Evolutionary conservation across 768 basidiomycete genomes (phyloP).

Genomic region (Amanita rubescens): DNA sequence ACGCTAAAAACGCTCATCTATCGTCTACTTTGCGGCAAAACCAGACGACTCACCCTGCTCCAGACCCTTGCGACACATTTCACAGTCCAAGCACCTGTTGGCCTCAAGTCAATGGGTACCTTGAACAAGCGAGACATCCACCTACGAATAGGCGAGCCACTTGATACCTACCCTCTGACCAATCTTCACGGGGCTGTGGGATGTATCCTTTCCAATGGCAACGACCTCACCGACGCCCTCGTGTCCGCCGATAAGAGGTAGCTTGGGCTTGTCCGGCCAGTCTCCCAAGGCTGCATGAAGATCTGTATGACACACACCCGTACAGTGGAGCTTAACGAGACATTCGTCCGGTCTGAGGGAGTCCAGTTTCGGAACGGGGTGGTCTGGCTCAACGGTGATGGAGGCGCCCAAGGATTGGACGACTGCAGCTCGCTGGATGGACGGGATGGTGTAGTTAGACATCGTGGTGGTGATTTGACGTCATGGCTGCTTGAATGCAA

Average conservation of each 20-base stretch:
- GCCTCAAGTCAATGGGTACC: background rate
- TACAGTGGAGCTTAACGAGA: slow-evolving; percentile 62
- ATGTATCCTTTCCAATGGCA: slow-evolving; percentile 65
- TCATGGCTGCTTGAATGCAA: background rate
- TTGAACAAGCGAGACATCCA: background rate
- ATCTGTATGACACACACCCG: slow-evolving; percentile 86
- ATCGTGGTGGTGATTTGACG: background rate
- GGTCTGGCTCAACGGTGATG: slow-evolving; percentile 33
- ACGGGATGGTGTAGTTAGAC: slow-evolving; percentile 25
- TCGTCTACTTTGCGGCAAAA: background rate
- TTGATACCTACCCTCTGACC: slow-evolving; percentile 84
- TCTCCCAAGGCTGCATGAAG: slow-evolving; percentile 69
- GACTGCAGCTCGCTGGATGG: slow-evolving; percentile 26
- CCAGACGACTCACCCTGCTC: slow-evolving; percentile 53
- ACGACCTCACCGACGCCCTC: slow-evolving; percentile 80
- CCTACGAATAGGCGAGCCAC: slow-evolving; percentile 59
- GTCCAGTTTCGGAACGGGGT: slow-evolving; percentile 48
- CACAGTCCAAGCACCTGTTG: slow-evolving; percentile 57
- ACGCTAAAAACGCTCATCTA: slow-evolving; percentile 33
- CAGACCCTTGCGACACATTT: slow-evolving; percentile 66
- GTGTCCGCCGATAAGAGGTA: slow-evolving; percentile 74
- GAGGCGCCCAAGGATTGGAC: slow-evolving; percentile 16
- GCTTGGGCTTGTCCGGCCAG: slow-evolving; percentile 67
- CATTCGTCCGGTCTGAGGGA: slow-evolving; percentile 64
- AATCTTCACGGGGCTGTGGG: slow-evolving; percentile 52